Base-by-base conservation (phyloP, 805 yeast species). In the Schizosaccharomyces cryophilus region DNA sequence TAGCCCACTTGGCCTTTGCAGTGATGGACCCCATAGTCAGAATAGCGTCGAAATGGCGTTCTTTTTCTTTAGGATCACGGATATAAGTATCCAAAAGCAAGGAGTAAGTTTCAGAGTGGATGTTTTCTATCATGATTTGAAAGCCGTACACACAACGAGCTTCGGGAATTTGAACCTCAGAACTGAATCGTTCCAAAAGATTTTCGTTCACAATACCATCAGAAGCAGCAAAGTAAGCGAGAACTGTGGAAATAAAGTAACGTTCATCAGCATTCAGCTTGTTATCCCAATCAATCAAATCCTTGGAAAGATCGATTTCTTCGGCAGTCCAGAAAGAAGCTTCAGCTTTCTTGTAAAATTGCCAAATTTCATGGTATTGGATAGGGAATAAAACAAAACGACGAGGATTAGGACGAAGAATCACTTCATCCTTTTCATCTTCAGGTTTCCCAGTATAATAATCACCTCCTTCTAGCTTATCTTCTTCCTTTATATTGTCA, bases 281-380 rank as follows among this genome's bases (percentile, higher is more conserved):
- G 75, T 84, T 80, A 72, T 87, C 89, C 98, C 98, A 90, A 76
- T 90, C 98, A 68, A 79, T 80, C 63, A 78, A 70, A 73, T 90
- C 98, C 77, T 90, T 93, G 62, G 94, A 83, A 65, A 90, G 80
- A 74, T 90, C 98, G 66, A 90, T 88, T 76, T 93, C 98, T 77
- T 90, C 98, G 59, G 97, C 96, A 51, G 97, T 93, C 98, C 98
- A 90, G 80, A 90, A 90, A 5, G 97, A 90, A 17, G 98, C 98
- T 78, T 93, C 98, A 60, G 97, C 96, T 75, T 90, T 87, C 78
- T 90, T 90, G 76, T 90, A 90, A 78, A 94, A 89, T 74, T 90
- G 95, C 97, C 97, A 90, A 72, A 90, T 86, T 61, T 90, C 97
- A 71, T 89, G 90, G 77, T 88, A 93, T 75, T 86, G 85, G 75